Percentiles rank a stretch among this genome's conserved stretches.
Evolutionary conservation across 306 rosid species (phyloP).

Genomic region (Pterocarpus macrocarpus): DNA sequence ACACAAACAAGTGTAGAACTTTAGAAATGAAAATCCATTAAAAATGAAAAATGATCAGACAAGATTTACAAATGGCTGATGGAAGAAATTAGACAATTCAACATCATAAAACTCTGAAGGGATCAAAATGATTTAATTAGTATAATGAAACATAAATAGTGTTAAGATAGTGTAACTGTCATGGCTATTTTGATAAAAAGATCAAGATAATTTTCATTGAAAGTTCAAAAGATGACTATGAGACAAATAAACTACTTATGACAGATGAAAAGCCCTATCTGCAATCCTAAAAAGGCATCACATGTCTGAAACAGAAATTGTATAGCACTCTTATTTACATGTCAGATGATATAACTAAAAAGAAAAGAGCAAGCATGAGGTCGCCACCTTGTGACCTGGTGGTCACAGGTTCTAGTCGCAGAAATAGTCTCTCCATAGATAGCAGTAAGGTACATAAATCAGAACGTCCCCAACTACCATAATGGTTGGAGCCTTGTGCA

Average conservation of each 20-base stretch:
- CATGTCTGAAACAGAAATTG: constrained; percentile 31
- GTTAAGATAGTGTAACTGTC: not conserved
- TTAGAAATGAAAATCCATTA: not conserved
- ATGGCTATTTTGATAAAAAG: constrained; percentile 13
- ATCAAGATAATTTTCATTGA: constrained; percentile 7
- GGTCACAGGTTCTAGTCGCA: not conserved
- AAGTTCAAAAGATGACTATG: constrained; percentile 29
- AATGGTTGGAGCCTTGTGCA: not conserved
- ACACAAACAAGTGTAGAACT: constrained; percentile 31
- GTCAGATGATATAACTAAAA: not conserved
- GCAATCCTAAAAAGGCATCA: constrained; percentile 24
- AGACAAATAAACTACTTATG: constrained; percentile 15
- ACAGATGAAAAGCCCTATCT: constrained; percentile 34
- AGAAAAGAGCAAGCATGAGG: not conserved
- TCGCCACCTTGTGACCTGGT: not conserved
- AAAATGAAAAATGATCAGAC: not conserved
- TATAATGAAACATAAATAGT: constrained; percentile 20
- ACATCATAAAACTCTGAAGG: not conserved
- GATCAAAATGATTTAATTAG: constrained; percentile 9
- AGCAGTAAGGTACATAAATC: not conserved
- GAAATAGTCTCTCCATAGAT: not conserved
- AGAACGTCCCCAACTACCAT: not conserved
- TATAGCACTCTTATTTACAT: constrained; percentile 5
- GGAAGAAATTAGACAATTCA: constrained; percentile 33
- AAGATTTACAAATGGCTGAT: constrained; percentile 31